Evolutionary conservation across 345 rosid genomes (phyloP), one percentile per base, ranked within the genome.

Genomic region (Chamaenerion angustifolium): DNA sequence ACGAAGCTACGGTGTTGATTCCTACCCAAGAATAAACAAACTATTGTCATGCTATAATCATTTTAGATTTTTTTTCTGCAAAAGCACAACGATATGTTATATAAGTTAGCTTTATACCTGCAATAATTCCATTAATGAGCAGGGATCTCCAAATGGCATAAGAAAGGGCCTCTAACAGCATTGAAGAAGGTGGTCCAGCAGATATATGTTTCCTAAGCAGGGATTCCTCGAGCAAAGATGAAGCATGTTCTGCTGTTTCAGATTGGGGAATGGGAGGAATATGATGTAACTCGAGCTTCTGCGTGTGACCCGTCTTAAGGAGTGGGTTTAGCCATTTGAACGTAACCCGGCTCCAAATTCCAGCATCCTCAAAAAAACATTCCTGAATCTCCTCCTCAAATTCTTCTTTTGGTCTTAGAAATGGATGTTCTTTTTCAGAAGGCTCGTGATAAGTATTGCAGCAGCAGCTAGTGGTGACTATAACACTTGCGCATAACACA

Each of bases 251-350:
- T 7, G 93, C 87, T 0, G 73, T 69, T 64, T 83, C 93, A 10
- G 87, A 75, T 15, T 51, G 63, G 9, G 88, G 84, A 47, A 83
- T 48, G 2, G 37, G 16, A 49, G 84, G 85, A 63, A 83, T 58
- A 42, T 80, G 71, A 48, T 40, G 62, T 27, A 73, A 51, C 47
- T 77, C 76, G 8, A 83, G 74, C 37, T 66, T 83, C 58, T 64
- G 64, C 11, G 10, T 44, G 18, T 76, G 49, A 18, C 86, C 86
- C 48, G 10, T 59, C 9, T 27, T 18, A 31, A 82, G 71, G 40
- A 77, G 67, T 1, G 77, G 85, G 61, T 81, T 78, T 11, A 81
- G 72, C 89, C 89, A 81, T 16, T 10, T 50, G 56, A 81, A 81
- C 1, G 69, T 69, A 42, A 78, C 55, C 35, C 50, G 64, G 55